Base-by-base conservation (phyloP, 257 asterid species). In the Marsdenia floribunda region DNA sequence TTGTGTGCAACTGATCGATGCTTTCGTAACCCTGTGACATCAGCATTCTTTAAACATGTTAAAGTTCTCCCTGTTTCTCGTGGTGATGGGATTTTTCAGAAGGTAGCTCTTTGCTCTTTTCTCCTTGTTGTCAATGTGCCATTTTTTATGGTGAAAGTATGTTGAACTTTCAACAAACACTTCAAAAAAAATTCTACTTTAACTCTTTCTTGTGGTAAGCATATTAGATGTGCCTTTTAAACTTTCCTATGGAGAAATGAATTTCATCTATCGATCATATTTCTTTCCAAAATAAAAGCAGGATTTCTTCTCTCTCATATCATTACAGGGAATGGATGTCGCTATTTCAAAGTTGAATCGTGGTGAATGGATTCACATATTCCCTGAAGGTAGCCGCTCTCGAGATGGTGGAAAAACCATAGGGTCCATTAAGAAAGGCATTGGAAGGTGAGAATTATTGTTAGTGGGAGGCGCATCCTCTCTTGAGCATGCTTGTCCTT, bases 1-100 rank as follows among this genome's bases (percentile, higher is more conserved):
- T 91, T 93, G 52, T 92, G 98, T 87, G 98, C 98, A 71, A 83
- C 98, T 66, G 97, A 92, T 82, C 87, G 97, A n/a, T 92, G 97
- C 81, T 92, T 92, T 82, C 86, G 82, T 57, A 90, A 89, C 84
- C 83, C 96, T 21, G 89, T 88, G 44, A 87, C 93, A 54, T 87
- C 97, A 53, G 96, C 97, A 58, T 89, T 92, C 83, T 92, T 92
- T 82, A 92, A 89, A 82, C 79, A 83, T 87, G 91, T 87, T 64
- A 92, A 92, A 86, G 97, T 92, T 82, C 89, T 92, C 46, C 96
- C 96, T 3, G 89, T 92, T 79, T 85, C 97, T 70, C 96, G 97
- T 58, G 97, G 97, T 67, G 96, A 87, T 6, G 96, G 97, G 73
- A 87, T 92, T 78, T 92, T 88, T 77, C 97, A 92, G 81, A 89